Evolutionary conservation across 164 flowering plant species (phyloP).

Genomic region (Piper longum): DNA sequence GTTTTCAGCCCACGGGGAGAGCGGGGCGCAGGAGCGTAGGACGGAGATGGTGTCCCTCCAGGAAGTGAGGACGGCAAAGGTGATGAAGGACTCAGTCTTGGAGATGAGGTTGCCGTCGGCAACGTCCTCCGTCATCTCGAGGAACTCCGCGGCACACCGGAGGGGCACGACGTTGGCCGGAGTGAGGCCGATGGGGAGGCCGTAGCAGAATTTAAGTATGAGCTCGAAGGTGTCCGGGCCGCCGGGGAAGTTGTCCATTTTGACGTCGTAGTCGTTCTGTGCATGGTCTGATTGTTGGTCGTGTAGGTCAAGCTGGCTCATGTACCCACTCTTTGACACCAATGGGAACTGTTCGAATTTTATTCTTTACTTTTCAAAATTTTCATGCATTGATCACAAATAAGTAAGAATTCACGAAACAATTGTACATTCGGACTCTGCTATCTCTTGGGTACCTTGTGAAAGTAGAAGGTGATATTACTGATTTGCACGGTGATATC

Average conservation of each 20-base stretch:
- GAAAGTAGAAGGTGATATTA: constrained; percentile 44
- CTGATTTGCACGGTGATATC: constrained; percentile 53
- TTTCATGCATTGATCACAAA: background rate
- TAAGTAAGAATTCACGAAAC: background rate
- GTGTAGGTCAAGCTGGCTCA: constrained; percentile 27
- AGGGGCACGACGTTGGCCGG: constrained; percentile 45
- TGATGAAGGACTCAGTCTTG: constrained; percentile 73
- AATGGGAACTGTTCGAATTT: constrained; percentile 40
- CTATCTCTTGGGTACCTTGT: constrained; percentile 42
- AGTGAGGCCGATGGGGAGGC: constrained; percentile 44
- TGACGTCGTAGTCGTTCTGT: constrained; percentile 20
- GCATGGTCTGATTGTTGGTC: constrained; percentile 14
- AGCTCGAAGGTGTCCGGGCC: constrained; percentile 60
- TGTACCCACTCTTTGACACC: constrained; percentile 57
- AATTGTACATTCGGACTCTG: background rate
- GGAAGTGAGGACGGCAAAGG: constrained; percentile 57
- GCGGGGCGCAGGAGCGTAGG: constrained; percentile 48
- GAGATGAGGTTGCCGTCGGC: constrained; percentile 78
- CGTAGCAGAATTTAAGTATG: constrained; percentile 60
- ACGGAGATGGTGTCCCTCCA: constrained; percentile 67
- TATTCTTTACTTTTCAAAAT: background rate
- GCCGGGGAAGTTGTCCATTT: constrained; percentile 70
- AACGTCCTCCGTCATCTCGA: constrained; percentile 75
- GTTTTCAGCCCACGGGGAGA: constrained; percentile 93
- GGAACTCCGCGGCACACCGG: constrained; percentile 77